phyloP scores from a whole-genome alignment of 345 rosid species.

The Viola odorata region DNA sequence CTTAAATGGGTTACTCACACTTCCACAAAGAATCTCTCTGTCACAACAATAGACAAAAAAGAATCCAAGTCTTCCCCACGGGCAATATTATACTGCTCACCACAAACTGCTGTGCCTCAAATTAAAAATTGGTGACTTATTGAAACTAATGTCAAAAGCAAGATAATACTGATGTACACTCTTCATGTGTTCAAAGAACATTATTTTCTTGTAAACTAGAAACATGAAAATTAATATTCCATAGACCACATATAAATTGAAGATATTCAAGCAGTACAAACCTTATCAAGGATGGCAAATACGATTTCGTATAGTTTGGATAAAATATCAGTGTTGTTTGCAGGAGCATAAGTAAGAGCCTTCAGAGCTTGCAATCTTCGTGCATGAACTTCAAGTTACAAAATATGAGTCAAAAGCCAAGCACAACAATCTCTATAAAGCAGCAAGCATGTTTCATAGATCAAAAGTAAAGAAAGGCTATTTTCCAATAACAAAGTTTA shows the following conservation, averaged over 20 bases:
- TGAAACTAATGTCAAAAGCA: background rate
- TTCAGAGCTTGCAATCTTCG: constrained; percentile 94
- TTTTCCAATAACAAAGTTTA: too few species aligned
- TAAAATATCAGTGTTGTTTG: constrained; percentile 72
- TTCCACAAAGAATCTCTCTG: too few species aligned
- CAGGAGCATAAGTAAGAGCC: constrained; percentile 91
- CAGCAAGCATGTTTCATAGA: background rate
- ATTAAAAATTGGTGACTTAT: background rate
- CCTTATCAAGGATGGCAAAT: constrained; percentile 96
- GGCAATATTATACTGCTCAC: background rate
- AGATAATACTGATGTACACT: background rate
- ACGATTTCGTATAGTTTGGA: constrained; percentile 81
- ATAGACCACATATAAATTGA: background rate
- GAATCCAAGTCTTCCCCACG: too few species aligned
- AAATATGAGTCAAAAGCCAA: constrained; percentile 3
- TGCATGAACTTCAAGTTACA: constrained; percentile 65
- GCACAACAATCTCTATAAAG: background rate
- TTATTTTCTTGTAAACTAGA: background rate
- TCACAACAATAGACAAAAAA: too few species aligned
- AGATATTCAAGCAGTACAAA: constrained; percentile 25
- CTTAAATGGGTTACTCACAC: too few species aligned
- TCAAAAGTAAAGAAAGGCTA: too few species aligned
- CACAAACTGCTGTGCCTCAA: background rate
- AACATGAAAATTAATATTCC: constrained; percentile 1
- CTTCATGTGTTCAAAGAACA: background rate